Conservation (phyloP, 352 stramenopile genomes). For the Globisporangium perplexum region DNA sequence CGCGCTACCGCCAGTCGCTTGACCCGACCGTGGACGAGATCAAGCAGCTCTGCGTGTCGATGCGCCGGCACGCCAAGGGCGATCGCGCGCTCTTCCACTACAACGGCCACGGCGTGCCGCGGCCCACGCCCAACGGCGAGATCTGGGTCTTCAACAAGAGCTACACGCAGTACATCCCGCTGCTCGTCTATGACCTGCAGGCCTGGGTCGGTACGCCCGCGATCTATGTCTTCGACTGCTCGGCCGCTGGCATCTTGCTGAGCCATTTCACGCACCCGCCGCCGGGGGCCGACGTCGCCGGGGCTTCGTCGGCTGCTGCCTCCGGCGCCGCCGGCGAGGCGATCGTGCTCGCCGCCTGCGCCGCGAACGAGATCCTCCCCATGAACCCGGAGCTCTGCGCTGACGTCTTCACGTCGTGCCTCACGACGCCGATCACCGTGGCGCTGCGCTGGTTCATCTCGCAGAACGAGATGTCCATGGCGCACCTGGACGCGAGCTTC, state of each 20-base stretch:
- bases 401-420: slow-evolving; percentile 99
- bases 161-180: slow-evolving; percentile 99
- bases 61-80: slow-evolving; percentile 89
- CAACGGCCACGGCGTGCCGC: slow-evolving; percentile 98
- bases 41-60: slow-evolving; percentile 89
- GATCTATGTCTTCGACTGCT: slow-evolving; percentile 99
- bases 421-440: slow-evolving; percentile 99
- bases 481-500: slow-evolving; percentile 74
- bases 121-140: slow-evolving; percentile 96
- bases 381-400: slow-evolving; percentile 96
- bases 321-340: slow-evolving; percentile 60
- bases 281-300: neutral
- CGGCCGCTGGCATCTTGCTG: slow-evolving; percentile 92
- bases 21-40: slow-evolving; percentile 98
- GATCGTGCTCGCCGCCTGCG: slow-evolving; percentile 96
- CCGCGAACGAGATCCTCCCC: slow-evolving; percentile 92
- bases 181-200: slow-evolving; percentile 95
- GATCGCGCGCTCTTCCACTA: slow-evolving; percentile 99
- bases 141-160: slow-evolving; percentile 99
- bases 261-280: slow-evolving; percentile 86
- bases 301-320: slow-evolving; percentile 15
- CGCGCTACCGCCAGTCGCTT: slow-evolving; percentile 92
- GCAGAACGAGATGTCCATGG: slow-evolving; percentile 89
- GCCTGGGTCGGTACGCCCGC: slow-evolving; percentile 91
- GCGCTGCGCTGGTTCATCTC: slow-evolving; percentile 98